Base-by-base conservation (phyloP, 306 rosid species). In the Malus asiatica region DNA sequence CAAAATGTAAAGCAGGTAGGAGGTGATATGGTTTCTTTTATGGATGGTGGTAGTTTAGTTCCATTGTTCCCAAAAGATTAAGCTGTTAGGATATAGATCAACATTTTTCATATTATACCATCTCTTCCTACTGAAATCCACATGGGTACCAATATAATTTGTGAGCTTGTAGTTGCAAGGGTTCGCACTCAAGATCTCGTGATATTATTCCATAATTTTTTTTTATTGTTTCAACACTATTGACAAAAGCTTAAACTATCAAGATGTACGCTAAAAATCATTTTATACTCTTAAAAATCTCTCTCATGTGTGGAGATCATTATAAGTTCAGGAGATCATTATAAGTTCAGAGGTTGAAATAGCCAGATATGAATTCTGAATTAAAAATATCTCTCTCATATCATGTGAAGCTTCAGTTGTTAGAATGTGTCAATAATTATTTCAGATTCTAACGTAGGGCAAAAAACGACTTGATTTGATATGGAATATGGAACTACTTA, bases 1-100 rank as follows among this genome's bases (percentile, higher is more conserved):
- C 57, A 19, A 88, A 77, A 73, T 88, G 94, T 82, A 87, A 75
- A 86, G 82, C 75, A 81, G 93, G 97, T 90, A 83, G 16, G 44
- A 27, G 51, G 8, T n/a, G 16, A 20, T 38, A 19, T 33, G 70
- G 48, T 33, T 66, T 19, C 22, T 66, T 13, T 38, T 66, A 9
- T 13, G 66, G n/a, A 57, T 40, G 20, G 53, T 14, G 53, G 15
- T 66, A 35, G 20, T 42, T 35, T 57, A 16, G 35, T 38, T 57
- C 25, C 66, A 9, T 38, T 72, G 23, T 35, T 72, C 15, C 14
- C 66, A 22, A 58, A 35, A 32, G n/a, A 38, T 55, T 72, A 57
- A 57, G 32, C 22, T 72, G 66, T 48, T 18, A 40, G 25, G 27
- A 73, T 59, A 25, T 59, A 64, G 58, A 59, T 38, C 15, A 35